A percentile compares a stretch with the other conserved stretches of the same genome.
Conservation (phyloP, 345 rosid species). For the Camelina laxa region DNA sequence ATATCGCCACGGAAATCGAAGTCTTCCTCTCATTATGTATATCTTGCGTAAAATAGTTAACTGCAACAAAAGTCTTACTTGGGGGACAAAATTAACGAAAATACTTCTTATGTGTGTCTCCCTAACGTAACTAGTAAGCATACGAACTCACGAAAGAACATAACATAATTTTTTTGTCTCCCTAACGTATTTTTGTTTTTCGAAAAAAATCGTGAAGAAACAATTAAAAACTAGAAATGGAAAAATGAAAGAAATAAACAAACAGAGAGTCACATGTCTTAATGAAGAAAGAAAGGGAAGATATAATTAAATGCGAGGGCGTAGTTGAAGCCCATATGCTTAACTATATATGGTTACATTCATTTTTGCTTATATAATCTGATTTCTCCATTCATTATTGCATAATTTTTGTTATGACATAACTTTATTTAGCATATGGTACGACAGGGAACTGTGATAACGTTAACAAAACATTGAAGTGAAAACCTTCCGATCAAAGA, state of each 20-base stretch:
- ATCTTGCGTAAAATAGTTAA: neutral
- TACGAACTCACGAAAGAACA: neutral
- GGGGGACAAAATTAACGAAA: neutral
- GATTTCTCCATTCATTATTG: neutral
- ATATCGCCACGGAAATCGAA: neutral
- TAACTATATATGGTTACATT: neutral
- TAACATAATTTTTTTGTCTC: neutral
- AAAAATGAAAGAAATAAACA: neutral
- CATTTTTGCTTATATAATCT: neutral
- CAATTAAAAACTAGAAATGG: neutral
- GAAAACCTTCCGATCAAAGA: neutral
- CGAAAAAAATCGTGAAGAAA: neutral
- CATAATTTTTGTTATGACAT: neutral
- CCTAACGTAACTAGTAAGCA: neutral
- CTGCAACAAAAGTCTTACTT: neutral
- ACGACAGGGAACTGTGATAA: neutral
- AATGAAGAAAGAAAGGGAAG: neutral
- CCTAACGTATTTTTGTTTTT: too few species aligned
- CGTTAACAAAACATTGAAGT: neutral
- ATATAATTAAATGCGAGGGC: conserved; percentile 18
- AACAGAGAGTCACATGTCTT: neutral
- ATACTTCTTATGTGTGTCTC: neutral
- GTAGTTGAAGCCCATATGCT: conserved; percentile 18
- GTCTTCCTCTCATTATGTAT: neutral
- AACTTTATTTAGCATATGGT: neutral